These are phyloP conservation scores for Bryum argenteum DNA, from an alignment of 225 moss, liverwort and hornwort genomes.

Conservation along the genomic window DNA sequence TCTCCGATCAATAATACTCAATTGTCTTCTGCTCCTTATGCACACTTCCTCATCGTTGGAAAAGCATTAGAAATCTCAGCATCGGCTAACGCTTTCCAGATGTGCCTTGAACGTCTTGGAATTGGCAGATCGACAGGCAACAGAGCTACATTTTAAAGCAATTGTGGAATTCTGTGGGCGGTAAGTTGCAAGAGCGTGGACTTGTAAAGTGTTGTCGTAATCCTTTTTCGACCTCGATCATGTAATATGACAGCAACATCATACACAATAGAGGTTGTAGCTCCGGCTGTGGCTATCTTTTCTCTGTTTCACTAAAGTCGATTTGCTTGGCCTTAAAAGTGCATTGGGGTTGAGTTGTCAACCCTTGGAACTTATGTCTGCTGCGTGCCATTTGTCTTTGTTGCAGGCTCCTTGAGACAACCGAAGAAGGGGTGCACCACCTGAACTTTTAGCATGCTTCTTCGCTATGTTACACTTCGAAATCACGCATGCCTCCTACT, in stretches of 20 bases:
- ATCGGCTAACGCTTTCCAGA: neutral
- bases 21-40: neutral
- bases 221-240: neutral
- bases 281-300: neutral
- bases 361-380: slow-evolving; percentile 4
- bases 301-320: neutral
- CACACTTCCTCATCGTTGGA: neutral
- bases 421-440: slow-evolving; percentile 60
- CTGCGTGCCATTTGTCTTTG: slow-evolving; percentile 17
- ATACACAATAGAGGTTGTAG: slow-evolving; percentile 38
- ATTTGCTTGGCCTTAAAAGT: neutral
- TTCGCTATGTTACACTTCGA: neutral
- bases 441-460: neutral
- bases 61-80: slow-evolving; percentile 1
- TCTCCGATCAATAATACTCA: neutral
- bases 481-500: neutral
- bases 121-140: slow-evolving; percentile 58
- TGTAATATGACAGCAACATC: neutral
- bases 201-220: neutral
- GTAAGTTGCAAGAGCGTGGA: slow-evolving; percentile 28
- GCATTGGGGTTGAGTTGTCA: neutral
- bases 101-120: neutral
- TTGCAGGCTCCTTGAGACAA: slow-evolving; percentile 62
- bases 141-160: slow-evolving; percentile 61
- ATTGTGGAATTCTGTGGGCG: slow-evolving; percentile 72